phyloP scores from a whole-genome alignment of 257 asterid species.

The Rhazya stricta region DNA sequence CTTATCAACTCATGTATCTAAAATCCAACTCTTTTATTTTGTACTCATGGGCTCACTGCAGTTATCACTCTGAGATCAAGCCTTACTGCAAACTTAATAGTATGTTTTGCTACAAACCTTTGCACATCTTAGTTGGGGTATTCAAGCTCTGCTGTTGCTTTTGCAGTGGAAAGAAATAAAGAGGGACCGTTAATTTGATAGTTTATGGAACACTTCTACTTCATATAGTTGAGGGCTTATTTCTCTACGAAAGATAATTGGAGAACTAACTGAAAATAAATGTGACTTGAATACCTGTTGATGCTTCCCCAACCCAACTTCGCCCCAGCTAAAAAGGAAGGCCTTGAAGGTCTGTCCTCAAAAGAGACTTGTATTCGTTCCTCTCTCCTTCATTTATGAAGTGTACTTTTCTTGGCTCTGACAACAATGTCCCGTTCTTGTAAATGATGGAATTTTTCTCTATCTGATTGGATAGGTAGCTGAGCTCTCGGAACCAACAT shows the following conservation, averaged over 20 bases:
- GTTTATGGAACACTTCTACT: too few relatives aligned
- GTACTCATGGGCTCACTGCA: too few relatives aligned
- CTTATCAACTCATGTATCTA: background rate
- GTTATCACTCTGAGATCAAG: too few relatives aligned
- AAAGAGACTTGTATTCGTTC: background rate
- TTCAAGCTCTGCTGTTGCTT: too few relatives aligned
- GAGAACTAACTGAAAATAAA: background rate
- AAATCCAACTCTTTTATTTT: too few relatives aligned
- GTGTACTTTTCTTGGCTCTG: background rate
- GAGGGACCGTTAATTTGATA: too few relatives aligned
- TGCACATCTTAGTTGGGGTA: too few relatives aligned
- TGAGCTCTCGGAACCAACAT: constrained; percentile 90
- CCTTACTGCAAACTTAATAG: too few relatives aligned
- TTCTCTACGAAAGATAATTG: background rate
- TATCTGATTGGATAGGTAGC: constrained; percentile 51
- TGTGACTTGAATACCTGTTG: background rate
- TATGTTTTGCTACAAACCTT: too few relatives aligned
- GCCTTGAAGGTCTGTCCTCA: background rate
- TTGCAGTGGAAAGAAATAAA: too few relatives aligned
- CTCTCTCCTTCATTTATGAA: background rate
- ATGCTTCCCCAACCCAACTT: background rate
- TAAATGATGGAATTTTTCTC: constrained; percentile 8
- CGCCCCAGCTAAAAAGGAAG: background rate
- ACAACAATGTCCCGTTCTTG: background rate
- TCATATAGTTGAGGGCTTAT: too few relatives aligned